Evolutionary conservation across 345 rosid species (phyloP), one percentile per base, ranked within the genome.

Genomic region (Pelargonium nanum): DNA sequence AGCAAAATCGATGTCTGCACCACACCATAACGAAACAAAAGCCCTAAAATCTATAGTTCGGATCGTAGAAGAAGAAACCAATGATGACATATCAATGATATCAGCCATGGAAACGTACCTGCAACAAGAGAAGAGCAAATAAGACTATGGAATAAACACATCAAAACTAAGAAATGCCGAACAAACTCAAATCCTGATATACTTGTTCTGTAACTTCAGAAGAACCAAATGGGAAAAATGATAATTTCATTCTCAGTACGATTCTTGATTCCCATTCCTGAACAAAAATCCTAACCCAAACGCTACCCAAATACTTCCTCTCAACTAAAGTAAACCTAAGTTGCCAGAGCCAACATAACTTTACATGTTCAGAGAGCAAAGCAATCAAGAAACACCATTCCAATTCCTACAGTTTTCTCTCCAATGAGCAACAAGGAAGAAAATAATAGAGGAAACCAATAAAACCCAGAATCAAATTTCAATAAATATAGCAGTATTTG

Each of bases 91-190:
- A 68, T 93, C 95, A 6, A 89, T 70, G 64, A 89, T 73, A 75
- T 84, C 95, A 57, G 83, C 92, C 71, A 93, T 75, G n/a, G 90
- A 93, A 52, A 85, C 78, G 32, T 89, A 93, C 80, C 96, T 89
- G 74, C 72, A 78, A 57, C 45, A 60, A 60, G 24, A 58, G 51
- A 2, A 61, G 1, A 16, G 9, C 26, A 55, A 1, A 17, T 24
- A 8, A 22, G 25, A 21, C 23, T 55, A 20, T 5, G 24, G 56
- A 8, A 53, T 10, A 19, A 7, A 52, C 26, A 19, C 28, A 53
- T 12, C 21, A 22, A 28, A 26, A 61, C 57, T 26, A 28, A 19
- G 0, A 24, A 65, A 65, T 6, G 26, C 17, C 44, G 60, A 24
- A 59, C 4, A 8, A 12, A 21, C 13, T 22, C 23, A 55, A 4